Evolutionary conservation across 345 rosid genomes (phyloP).

Genomic region (Populus alba): DNA sequence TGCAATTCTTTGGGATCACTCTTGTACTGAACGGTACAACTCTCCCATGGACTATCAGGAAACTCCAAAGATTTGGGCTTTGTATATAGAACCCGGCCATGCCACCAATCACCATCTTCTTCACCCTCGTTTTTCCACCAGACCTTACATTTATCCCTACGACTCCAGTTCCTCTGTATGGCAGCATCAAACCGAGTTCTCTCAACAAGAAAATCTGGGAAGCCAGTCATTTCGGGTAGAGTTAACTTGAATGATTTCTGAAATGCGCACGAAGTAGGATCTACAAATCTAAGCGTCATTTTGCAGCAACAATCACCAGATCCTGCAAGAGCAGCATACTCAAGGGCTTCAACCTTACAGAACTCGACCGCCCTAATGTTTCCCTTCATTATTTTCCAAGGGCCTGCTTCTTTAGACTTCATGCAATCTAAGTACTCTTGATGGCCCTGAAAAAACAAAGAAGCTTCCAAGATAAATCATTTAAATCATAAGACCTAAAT

Average conservation of each 20-base stretch:
- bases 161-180: conserved; percentile 72
- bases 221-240: conserved; percentile 74
- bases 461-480: background rate
- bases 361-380: conserved; percentile 74
- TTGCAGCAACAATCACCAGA: conserved; percentile 99
- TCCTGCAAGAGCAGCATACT: conserved; percentile 81
- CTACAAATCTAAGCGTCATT: conserved; percentile 75
- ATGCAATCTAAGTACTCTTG: conserved; percentile 58
- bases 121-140: conserved; percentile 94
- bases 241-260: conserved; percentile 60
- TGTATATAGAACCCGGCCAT: conserved; percentile 70
- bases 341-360: conserved; percentile 77
- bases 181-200: conserved; percentile 86
- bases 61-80: conserved; percentile 71
- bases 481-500: background rate
- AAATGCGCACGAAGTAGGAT: conserved; percentile 59
- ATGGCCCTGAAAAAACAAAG: conserved; percentile 69
- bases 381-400: conserved; percentile 64
- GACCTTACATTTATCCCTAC: conserved; percentile 87
- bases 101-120: conserved; percentile 96
- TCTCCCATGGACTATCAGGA: conserved; percentile 97
- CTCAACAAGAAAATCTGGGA: conserved; percentile 96
- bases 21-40: conserved; percentile 69
- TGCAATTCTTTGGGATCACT: conserved; percentile 72
- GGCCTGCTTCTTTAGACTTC: conserved; percentile 56